Percentiles rank a stretch among this genome's conserved stretches.
phyloP scores from a whole-genome alignment of 1,284 basidiomycete species.

The Leccinum huronense region DNA sequence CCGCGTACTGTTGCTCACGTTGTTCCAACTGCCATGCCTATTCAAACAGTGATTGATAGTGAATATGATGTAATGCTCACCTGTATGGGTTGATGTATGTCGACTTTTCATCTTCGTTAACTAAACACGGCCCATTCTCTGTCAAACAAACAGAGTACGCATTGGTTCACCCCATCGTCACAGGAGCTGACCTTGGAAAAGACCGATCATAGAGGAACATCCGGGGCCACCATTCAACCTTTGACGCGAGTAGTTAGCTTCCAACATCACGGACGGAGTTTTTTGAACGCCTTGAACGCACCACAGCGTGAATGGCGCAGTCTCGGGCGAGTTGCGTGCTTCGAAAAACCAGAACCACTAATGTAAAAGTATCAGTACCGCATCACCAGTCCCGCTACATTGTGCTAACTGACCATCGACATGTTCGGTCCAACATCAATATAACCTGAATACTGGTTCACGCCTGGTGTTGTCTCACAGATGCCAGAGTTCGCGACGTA shows the following conservation, averaged over 20 bases:
- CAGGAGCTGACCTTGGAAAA: slow-evolving; percentile 38
- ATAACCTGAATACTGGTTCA: slow-evolving; percentile 68
- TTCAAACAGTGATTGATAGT: not conserved
- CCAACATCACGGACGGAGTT: too few relatives aligned
- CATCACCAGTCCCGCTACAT: not conserved
- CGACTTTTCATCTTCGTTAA: slow-evolving; percentile 26
- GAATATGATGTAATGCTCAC: slow-evolving; percentile 11
- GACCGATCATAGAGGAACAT: slow-evolving; percentile 44
- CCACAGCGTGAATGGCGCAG: slow-evolving; percentile 67
- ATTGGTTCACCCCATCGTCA: not conserved
- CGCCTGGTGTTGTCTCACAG: slow-evolving; percentile 70
- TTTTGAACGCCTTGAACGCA: slow-evolving; percentile 23
- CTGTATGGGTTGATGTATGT: slow-evolving; percentile 35
- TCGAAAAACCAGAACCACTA: slow-evolving; percentile 77
- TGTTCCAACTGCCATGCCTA: slow-evolving; percentile 57
- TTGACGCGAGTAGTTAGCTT: not conserved
- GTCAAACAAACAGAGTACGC: not conserved
- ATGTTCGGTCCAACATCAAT: slow-evolving; percentile 58
- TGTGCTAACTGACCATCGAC: slow-evolving; percentile 49
- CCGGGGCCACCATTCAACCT: slow-evolving; percentile 42
- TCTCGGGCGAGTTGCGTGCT: slow-evolving; percentile 55
- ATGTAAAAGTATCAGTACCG: too few relatives aligned
- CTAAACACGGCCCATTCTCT: slow-evolving; percentile 34
- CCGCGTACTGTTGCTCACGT: slow-evolving; percentile 58
- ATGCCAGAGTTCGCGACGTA: slow-evolving; percentile 65